phyloP scores from a whole-genome alignment of 345 rosid genomes.

The Erucastrum elatum region DNA sequence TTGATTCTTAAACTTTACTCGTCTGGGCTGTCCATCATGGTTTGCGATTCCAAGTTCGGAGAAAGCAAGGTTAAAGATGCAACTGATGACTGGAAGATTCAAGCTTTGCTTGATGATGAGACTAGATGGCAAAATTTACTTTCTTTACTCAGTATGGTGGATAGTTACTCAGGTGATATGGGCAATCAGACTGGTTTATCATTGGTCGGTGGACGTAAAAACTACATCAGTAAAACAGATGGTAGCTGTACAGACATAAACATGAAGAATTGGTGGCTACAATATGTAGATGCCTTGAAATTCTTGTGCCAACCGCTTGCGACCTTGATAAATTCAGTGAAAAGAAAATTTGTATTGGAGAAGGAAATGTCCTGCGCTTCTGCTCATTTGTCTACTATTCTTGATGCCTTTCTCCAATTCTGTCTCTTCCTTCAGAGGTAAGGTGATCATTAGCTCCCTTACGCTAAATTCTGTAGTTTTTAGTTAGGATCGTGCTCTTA shows the following conservation, averaged over 20 bases:
- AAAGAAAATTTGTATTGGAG: slow-evolving; percentile 52
- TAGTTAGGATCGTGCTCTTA: not conserved
- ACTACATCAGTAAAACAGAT: slow-evolving; percentile 18
- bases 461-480: slow-evolving; percentile 13
- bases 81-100: slow-evolving; percentile 44
- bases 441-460: slow-evolving; percentile 31
- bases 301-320: slow-evolving; percentile 84
- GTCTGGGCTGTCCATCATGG: slow-evolving; percentile 49
- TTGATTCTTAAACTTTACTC: slow-evolving; percentile 74
- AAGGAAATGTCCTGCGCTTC: slow-evolving; percentile 43
- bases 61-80: slow-evolving; percentile 38
- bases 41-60: slow-evolving; percentile 37
- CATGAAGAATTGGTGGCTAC: slow-evolving; percentile 40
- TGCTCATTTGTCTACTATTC: slow-evolving; percentile 50
- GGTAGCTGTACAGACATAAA: slow-evolving; percentile 37
- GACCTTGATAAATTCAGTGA: slow-evolving; percentile 60
- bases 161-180: slow-evolving; percentile 46
- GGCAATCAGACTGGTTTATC: slow-evolving; percentile 36
- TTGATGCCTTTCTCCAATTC: slow-evolving; percentile 57
- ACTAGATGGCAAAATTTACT: slow-evolving; percentile 46
- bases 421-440: slow-evolving; percentile 55
- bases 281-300: slow-evolving; percentile 58
- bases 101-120: slow-evolving; percentile 47
- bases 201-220: slow-evolving; percentile 34
- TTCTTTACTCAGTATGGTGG: slow-evolving; percentile 46